Percentiles rank a stretch among this genome's conserved stretches.
These are phyloP conservation scores for Lactarius hatsudake DNA, from an alignment of 768 basidiomycete genomes.

Conservation along the genomic window DNA sequence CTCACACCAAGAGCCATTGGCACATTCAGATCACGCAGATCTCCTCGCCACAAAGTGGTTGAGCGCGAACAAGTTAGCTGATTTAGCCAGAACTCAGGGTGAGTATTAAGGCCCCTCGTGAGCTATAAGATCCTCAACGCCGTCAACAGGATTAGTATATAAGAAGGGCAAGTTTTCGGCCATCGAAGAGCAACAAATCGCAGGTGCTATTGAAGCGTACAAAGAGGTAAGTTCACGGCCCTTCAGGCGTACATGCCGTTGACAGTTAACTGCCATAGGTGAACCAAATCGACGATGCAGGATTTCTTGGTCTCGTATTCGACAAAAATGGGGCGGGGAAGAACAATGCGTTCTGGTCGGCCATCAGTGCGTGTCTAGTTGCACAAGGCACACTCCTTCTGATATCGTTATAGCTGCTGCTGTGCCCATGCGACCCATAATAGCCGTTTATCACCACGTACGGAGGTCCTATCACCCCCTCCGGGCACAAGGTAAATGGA, in stretches of 20 bases:
- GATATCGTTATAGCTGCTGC: constrained; percentile 50
- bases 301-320: constrained; percentile 65
- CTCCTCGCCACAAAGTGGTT: constrained; percentile 80
- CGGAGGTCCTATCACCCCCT: constrained; percentile 67
- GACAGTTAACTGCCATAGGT: constrained; percentile 36
- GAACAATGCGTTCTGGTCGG: constrained; percentile 73
- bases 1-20: constrained; percentile 36
- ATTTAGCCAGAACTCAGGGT: constrained; percentile 71
- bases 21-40: constrained; percentile 57
- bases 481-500: constrained; percentile 70
- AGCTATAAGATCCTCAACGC: neutral
- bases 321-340: constrained; percentile 54
- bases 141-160: constrained; percentile 65
- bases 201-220: constrained; percentile 61
- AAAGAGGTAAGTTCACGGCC: constrained; percentile 44
- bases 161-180: constrained; percentile 87
- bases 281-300: constrained; percentile 51
- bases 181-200: constrained; percentile 67
- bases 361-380: constrained; percentile 56
- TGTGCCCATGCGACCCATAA: constrained; percentile 73
- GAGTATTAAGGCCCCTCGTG: neutral
- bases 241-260: neutral
- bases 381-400: neutral
- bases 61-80: constrained; percentile 61
- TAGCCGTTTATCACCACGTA: constrained; percentile 82